Conservation (phyloP, 305 asterid species). For the Fraxinus sp. region DNA sequence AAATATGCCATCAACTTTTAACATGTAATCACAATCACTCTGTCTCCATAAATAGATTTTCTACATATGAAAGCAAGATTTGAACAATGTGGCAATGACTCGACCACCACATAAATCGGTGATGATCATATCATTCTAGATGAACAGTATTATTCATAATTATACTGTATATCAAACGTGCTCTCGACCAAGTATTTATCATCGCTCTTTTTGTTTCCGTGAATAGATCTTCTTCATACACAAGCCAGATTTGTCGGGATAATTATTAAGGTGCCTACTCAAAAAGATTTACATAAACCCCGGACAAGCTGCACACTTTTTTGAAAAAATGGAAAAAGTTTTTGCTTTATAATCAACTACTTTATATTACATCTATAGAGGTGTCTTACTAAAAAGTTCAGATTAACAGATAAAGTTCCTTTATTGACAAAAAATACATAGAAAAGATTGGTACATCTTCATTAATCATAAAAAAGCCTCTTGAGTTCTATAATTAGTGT, state of each 20-base stretch:
- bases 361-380: conserved; percentile 29
- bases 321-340: conserved; percentile 34
- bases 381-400: background rate
- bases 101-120: background rate
- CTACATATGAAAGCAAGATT: background rate
- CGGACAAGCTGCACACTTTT: conserved; percentile 30
- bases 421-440: background rate
- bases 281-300: conserved; percentile 15
- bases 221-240: background rate
- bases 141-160: background rate
- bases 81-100: background rate
- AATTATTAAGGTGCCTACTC: conserved; percentile 16
- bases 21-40: background rate
- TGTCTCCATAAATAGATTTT: background rate
- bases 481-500: background rate
- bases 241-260: background rate
- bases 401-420: background rate
- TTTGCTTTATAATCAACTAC: conserved; percentile 20
- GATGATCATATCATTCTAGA: background rate
- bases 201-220: background rate
- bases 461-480: background rate
- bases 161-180: background rate
- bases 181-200: background rate
- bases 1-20: background rate
- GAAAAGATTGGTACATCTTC: background rate